Evolutionary conservation across 345 rosid species (phyloP).

Genomic region (Psidium friedrichsthalianum): DNA sequence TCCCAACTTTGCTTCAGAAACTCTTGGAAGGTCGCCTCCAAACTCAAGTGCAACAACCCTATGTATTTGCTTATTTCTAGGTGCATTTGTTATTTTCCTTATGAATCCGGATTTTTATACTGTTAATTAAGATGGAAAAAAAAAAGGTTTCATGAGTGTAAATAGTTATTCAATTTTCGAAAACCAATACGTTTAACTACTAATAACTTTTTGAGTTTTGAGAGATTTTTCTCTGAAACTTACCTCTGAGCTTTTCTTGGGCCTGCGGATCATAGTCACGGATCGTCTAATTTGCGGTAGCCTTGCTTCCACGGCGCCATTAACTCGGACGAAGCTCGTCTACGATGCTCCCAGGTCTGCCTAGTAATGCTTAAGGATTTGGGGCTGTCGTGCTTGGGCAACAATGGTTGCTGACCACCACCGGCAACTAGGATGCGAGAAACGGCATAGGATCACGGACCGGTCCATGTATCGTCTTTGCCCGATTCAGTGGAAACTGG

Average conservation of each 20-base stretch:
- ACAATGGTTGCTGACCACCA: not conserved
- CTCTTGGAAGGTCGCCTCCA: not conserved
- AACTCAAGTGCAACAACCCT: not conserved
- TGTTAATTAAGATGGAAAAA: not conserved
- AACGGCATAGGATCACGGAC: not conserved
- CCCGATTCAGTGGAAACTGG: not conserved
- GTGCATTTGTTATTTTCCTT: not conserved
- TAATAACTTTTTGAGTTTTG: not conserved
- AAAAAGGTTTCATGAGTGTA: too few species aligned
- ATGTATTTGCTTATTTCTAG: not conserved
- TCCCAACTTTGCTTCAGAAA: not conserved
- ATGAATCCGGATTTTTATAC: not conserved
- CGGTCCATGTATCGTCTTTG: not conserved
- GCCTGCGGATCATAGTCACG: too few species aligned
- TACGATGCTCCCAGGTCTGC: too few species aligned
- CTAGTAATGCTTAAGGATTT: not conserved
- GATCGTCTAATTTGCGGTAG: not conserved
- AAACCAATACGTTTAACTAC: not conserved
- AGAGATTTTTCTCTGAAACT: not conserved
- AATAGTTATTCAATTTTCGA: not conserved
- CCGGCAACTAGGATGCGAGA: not conserved
- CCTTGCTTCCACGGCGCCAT: not conserved
- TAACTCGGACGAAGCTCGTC: too few species aligned
- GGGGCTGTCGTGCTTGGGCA: not conserved
- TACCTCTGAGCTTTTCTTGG: not conserved